Percentiles rank a stretch among this genome's conserved stretches.
Evolutionary conservation across 257 asterid species (phyloP).

Genomic region (Cinchona pubescens): DNA sequence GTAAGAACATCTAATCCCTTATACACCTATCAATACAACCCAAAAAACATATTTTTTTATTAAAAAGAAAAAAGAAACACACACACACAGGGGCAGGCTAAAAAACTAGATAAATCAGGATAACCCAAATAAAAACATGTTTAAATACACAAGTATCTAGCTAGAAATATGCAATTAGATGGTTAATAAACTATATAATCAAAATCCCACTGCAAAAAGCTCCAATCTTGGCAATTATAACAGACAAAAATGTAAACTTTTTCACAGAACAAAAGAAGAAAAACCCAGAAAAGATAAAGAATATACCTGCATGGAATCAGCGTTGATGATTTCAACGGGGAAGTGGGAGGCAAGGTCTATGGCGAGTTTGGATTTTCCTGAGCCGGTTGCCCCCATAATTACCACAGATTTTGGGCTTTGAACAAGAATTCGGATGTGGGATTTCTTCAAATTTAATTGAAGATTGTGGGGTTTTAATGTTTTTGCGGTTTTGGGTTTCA

Average conservation of each 20-base stretch:
- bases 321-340: constrained; percentile 78
- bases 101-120: neutral
- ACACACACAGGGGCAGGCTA: no score
- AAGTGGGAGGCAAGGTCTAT: constrained; percentile 76
- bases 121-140: neutral
- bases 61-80: no score
- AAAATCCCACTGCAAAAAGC: no score
- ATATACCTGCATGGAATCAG: constrained; percentile 93
- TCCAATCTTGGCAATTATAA: neutral
- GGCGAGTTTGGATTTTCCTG: constrained; percentile 87
- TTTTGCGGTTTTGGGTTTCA: neutral
- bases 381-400: constrained; percentile 78
- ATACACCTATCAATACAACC: constrained; percentile 48
- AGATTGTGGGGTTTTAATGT: no score
- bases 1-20: constrained; percentile 83
- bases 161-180: neutral
- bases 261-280: neutral
- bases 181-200: neutral
- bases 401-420: constrained; percentile 69
- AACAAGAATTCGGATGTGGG: constrained; percentile 7
- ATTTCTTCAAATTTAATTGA: neutral
- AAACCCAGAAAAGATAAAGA: neutral
- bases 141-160: neutral
- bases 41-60: no score
- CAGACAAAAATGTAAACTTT: neutral